These are phyloP conservation scores for Termitomyces sp. DNA, from an alignment of 768 basidiomycete genomes.

Conservation along the genomic window DNA sequence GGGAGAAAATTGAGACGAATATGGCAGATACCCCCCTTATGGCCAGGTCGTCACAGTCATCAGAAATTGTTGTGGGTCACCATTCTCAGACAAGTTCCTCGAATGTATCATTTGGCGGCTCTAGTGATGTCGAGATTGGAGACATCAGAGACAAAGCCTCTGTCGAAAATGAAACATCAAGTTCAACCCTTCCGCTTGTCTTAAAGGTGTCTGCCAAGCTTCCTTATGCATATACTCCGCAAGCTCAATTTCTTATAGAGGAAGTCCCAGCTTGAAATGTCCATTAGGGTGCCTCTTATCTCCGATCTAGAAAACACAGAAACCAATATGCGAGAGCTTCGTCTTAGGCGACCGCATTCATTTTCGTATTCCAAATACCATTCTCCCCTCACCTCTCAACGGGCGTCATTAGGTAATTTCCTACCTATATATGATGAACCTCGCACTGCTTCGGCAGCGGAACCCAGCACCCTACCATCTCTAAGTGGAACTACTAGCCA, in stretches of 20 bases:
- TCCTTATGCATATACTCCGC: background rate
- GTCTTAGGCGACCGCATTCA: background rate
- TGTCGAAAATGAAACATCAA: background rate
- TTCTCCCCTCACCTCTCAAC: background rate
- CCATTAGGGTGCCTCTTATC: background rate
- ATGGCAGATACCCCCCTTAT: background rate
- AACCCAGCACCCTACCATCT: background rate
- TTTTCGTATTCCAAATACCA: background rate
- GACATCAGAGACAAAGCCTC: background rate
- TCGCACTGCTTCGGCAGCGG: background rate
- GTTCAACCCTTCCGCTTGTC: background rate
- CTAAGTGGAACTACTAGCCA: background rate
- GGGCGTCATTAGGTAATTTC: background rate
- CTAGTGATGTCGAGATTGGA: background rate
- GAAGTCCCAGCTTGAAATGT: too few species aligned
- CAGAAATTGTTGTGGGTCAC: background rate
- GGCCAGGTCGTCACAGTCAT: background rate
- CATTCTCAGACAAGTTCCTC: background rate
- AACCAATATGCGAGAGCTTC: background rate
- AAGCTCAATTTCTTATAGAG: background rate
- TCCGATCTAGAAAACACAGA: too few species aligned
- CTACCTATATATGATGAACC: background rate
- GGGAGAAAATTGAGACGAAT: too few species aligned
- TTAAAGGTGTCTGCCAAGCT: background rate
- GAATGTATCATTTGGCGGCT: background rate